These are phyloP conservation scores for Oryza rufipogon DNA, from an alignment of 176 grass and related monocot genomes.

Conservation along the genomic window DNA sequence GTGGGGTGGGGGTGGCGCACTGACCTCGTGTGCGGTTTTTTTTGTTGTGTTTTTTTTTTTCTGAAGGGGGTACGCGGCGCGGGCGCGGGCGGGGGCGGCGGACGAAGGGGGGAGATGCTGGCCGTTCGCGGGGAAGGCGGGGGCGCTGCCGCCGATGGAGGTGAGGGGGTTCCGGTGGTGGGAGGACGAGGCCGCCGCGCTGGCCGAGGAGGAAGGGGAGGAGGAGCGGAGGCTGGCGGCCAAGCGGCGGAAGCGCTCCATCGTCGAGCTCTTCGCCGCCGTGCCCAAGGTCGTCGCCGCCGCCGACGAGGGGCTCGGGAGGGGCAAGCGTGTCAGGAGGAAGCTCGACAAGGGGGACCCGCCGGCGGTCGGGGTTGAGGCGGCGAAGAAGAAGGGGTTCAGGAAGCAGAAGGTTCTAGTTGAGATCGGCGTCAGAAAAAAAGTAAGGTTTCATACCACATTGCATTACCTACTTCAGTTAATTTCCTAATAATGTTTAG, in stretches of 20 bases:
- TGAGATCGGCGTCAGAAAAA: not conserved
- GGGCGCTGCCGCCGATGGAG: slow-evolving; percentile 50
- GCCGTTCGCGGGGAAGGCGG: slow-evolving; percentile 47
- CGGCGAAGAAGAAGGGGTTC: not conserved
- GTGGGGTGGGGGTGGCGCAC: not conserved
- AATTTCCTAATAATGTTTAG: not conserved
- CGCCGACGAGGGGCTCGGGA: not conserved
- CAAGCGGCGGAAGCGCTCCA: slow-evolving; percentile 57
- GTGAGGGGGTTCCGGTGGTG: slow-evolving; percentile 54
- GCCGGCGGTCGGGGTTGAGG: not conserved
- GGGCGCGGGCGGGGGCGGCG: slow-evolving; percentile 26
- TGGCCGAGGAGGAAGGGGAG: slow-evolving; percentile 39
- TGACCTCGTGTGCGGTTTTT: not conserved
- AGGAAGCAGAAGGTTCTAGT: slow-evolving; percentile 23
- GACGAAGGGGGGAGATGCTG: slow-evolving; percentile 37
- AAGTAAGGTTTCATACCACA: slow-evolving; percentile 8
- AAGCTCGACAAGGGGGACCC: slow-evolving; percentile 7
- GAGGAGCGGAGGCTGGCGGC: slow-evolving; percentile 52
- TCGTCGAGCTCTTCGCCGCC: slow-evolving; percentile 56
- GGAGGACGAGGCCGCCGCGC: slow-evolving; percentile 44
- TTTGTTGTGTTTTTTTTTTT: not conserved
- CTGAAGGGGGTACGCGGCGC: slow-evolving; percentile 44
- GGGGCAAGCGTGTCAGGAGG: not conserved
- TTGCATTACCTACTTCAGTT: not conserved
- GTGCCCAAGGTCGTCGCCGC: slow-evolving; percentile 49